Evolutionary conservation across 257 asterid species (phyloP).

Genomic region (Solanum chmielewskii): DNA sequence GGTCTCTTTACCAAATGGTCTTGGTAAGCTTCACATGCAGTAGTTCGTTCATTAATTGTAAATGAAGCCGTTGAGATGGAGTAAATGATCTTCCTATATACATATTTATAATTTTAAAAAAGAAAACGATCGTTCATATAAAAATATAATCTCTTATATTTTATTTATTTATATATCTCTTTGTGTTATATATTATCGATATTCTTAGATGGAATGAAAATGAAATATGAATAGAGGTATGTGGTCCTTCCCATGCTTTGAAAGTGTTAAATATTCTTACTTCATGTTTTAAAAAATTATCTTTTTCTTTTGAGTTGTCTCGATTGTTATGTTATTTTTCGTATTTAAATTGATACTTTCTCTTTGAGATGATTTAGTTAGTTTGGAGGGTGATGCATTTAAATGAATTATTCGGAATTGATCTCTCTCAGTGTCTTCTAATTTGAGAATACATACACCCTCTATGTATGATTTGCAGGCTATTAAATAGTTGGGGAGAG

Average conservation of each 20-base stretch:
- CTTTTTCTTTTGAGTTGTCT: not conserved
- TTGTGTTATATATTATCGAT: not conserved
- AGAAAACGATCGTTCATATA: not conserved
- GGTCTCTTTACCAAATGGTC: not conserved
- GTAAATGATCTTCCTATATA: not conserved
- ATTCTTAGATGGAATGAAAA: not conserved
- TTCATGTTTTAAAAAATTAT: not conserved
- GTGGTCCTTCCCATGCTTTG: not conserved
- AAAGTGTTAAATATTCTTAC: not conserved
- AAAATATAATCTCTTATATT: not conserved
- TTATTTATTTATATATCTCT: not conserved
- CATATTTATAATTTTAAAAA: not conserved
- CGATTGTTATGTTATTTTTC: not conserved
- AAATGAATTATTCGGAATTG: accelerated
- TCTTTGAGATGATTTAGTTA: no score
- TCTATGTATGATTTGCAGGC: no score
- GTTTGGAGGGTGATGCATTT: no score
- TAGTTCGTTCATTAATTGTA: not conserved
- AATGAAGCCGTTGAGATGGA: not conserved
- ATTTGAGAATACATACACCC: accelerated
- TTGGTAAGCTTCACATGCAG: not conserved
- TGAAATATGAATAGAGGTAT: not conserved
- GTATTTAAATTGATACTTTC: no score
- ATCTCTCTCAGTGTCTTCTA: accelerated
- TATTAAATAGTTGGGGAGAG: no score